Percentiles rank a stretch among this genome's conserved stretches.
Evolutionary conservation across 108 stramenopile genomes (phyloP).

Genomic region (Discostella pseudostelligera): DNA sequence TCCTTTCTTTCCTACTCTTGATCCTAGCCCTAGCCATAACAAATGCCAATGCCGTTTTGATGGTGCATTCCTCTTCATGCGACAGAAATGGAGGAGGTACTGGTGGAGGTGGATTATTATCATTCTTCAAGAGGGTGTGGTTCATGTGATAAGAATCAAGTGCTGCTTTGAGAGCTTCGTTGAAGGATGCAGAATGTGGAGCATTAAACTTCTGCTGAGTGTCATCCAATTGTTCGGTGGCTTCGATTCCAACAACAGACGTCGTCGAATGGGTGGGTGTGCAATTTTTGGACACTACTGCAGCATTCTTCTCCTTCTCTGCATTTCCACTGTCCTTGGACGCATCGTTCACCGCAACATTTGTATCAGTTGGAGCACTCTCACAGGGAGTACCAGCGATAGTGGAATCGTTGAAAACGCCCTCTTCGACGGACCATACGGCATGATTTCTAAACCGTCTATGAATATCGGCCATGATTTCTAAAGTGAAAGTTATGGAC

Average conservation of each 20-base stretch:
- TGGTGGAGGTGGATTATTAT: slow-evolving; percentile 21
- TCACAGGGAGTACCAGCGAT: too few relatives aligned
- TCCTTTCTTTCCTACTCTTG: background rate
- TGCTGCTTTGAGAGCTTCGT: background rate
- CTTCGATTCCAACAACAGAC: background rate
- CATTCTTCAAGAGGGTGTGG: background rate
- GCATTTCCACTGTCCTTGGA: too few relatives aligned
- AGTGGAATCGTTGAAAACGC: too few relatives aligned
- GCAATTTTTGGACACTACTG: too few relatives aligned
- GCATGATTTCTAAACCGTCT: too few relatives aligned
- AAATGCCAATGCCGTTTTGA: slow-evolving; percentile 44
- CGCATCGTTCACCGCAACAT: too few relatives aligned
- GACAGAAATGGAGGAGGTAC: slow-evolving; percentile 44
- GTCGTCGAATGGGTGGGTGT: background rate
- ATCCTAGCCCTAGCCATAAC: slow-evolving; percentile 27
- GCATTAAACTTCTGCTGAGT: background rate
- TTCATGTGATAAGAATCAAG: background rate
- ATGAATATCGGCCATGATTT: too few relatives aligned
- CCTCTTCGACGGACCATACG: too few relatives aligned
- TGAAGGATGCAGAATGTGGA: background rate
- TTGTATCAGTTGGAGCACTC: too few relatives aligned
- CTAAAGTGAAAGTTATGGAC: too few relatives aligned
- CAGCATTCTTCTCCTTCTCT: too few relatives aligned
- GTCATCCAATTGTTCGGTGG: background rate
- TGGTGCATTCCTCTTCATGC: slow-evolving; percentile 38